A percentile compares a stretch with the other conserved stretches of the same genome.
Evolutionary conservation across 1,284 basidiomycete species (phyloP).

Genomic region (Microbotryum silenes-acaulis): DNA sequence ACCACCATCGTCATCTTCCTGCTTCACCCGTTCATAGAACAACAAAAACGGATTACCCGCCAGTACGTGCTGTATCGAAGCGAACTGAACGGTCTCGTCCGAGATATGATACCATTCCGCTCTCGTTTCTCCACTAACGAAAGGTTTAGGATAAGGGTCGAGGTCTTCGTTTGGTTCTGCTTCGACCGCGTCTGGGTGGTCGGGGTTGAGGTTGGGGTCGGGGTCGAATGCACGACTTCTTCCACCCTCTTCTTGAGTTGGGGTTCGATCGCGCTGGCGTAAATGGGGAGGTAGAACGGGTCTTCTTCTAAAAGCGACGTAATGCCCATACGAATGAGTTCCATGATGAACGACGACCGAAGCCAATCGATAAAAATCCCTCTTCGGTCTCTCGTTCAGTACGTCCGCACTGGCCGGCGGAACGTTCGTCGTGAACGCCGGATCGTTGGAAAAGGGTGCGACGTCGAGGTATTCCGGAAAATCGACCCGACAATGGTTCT

Average conservation of each 20-base stretch:
- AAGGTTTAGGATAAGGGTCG: too few relatives aligned
- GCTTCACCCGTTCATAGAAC: slow-evolving; percentile 65
- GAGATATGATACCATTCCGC: slow-evolving; percentile 70
- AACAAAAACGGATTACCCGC: slow-evolving; percentile 74
- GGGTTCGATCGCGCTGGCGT: background rate
- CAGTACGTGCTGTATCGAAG: slow-evolving; percentile 64
- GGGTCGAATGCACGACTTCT: background rate
- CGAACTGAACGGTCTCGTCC: slow-evolving; percentile 72
- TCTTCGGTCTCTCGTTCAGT: background rate
- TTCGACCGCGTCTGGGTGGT: too few relatives aligned
- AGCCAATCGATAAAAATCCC: slow-evolving; percentile 61
- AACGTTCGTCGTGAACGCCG: slow-evolving; percentile 53
- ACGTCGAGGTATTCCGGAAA: slow-evolving; percentile 82
- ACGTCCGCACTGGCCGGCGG: background rate
- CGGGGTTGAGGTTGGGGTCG: too few relatives aligned
- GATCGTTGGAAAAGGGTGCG: slow-evolving; percentile 62
- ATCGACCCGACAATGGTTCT: slow-evolving; percentile 67
- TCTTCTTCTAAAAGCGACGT: slow-evolving; percentile 73
- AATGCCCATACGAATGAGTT: slow-evolving; percentile 81
- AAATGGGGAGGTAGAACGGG: slow-evolving; percentile 1
- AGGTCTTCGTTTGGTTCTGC: background rate
- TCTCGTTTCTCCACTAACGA: background rate
- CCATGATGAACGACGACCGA: slow-evolving; percentile 85
- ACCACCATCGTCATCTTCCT: background rate
- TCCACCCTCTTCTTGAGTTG: too few relatives aligned